These are phyloP conservation scores for Diplodia scrobiculata DNA, from an alignment of 2,329 filamentous ascomycete species.

Conservation along the genomic window DNA sequence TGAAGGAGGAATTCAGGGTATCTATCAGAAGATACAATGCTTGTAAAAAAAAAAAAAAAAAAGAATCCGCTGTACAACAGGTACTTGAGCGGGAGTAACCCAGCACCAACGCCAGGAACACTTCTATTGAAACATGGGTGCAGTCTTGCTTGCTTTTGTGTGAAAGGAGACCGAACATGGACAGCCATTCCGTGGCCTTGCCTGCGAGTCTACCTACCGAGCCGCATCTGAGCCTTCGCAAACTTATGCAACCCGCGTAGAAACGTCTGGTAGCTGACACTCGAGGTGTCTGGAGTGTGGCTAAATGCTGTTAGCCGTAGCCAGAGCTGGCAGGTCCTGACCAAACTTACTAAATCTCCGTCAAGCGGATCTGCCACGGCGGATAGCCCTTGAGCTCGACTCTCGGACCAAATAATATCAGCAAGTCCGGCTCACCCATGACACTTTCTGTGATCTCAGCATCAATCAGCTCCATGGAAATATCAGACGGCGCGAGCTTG, in stretches of 20 bases:
- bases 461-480: constrained; percentile 83
- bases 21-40: constrained; percentile 10
- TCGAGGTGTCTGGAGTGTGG: constrained; percentile 68
- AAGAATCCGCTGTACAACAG: background rate
- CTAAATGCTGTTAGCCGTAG: constrained; percentile 33
- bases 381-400: constrained; percentile 89
- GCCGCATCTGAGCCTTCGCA: constrained; percentile 83
- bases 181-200: background rate
- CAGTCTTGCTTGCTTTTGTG: background rate
- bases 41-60: background rate
- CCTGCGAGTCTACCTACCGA: constrained; percentile 58
- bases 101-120: background rate
- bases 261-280: constrained; percentile 93
- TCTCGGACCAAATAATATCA: constrained; percentile 82
- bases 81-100: background rate
- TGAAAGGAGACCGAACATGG: background rate
- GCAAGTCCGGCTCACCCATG: constrained; percentile 84
- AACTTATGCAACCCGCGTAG: constrained; percentile 80
- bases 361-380: constrained; percentile 92
- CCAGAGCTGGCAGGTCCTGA: background rate
- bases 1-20: background rate
- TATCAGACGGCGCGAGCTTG: constrained; percentile 79
- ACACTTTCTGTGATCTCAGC: constrained; percentile 77
- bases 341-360: constrained; percentile 77
- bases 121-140: background rate